These are phyloP conservation scores for Lachancea quebecensis DNA, from an alignment of 805 yeast genomes.

Conservation along the genomic window DNA sequence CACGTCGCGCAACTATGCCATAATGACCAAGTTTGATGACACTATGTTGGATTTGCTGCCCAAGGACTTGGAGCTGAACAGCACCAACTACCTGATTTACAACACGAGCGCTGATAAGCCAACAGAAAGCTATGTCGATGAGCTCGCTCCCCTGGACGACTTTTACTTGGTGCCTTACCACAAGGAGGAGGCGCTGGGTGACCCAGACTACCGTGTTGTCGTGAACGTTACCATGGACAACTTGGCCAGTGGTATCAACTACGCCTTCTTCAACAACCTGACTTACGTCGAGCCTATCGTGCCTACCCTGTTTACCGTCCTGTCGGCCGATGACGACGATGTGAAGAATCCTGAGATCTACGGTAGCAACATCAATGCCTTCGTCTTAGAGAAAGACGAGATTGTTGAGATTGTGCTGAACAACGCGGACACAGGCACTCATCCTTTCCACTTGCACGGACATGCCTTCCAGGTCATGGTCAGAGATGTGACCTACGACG, in stretches of 20 bases:
- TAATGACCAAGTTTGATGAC: constrained; percentile 74
- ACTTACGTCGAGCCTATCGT: constrained; percentile 76
- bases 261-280: constrained; percentile 92
- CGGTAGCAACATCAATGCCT: constrained; percentile 75
- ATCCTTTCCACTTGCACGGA: constrained; percentile 98
- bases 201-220: constrained; percentile 63
- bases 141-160: constrained; percentile 63
- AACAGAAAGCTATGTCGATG: constrained; percentile 39
- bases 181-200: constrained; percentile 48
- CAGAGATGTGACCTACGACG: constrained; percentile 57
- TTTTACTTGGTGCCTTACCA: constrained; percentile 61
- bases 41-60: constrained; percentile 78
- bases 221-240: constrained; percentile 79
- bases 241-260: constrained; percentile 79
- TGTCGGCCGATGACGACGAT: constrained; percentile 55
- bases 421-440: constrained; percentile 85
- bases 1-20: constrained; percentile 63
- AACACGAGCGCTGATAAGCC: constrained; percentile 36
- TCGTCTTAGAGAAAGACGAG: constrained; percentile 49
- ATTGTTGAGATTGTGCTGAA: constrained; percentile 77
- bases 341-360: constrained; percentile 49
- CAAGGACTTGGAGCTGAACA: constrained; percentile 54
- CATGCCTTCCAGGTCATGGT: constrained; percentile 71
- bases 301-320: constrained; percentile 75
- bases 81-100: constrained; percentile 69